Conservation (phyloP, 805 yeast genomes). For the Kuraishia borneana region DNA sequence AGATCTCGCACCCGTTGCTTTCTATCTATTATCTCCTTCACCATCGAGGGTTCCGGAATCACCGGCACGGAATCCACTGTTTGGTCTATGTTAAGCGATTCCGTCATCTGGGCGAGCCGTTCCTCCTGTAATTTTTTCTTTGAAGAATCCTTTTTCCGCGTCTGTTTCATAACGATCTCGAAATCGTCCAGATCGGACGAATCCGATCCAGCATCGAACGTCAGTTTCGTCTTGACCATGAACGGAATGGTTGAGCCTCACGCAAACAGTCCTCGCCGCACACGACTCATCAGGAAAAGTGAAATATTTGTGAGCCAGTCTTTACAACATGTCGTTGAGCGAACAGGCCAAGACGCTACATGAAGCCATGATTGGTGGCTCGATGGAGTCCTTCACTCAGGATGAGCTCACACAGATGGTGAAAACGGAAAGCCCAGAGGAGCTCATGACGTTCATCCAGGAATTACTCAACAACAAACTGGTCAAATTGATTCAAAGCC, state of each 20-base stretch:
- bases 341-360: slow-evolving; percentile 50
- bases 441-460: slow-evolving; percentile 31
- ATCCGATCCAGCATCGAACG: neutral
- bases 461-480: slow-evolving; percentile 36
- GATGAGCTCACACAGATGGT: slow-evolving; percentile 48
- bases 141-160: neutral
- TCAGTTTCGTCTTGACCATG: no score
- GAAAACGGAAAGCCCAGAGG: slow-evolving; percentile 26
- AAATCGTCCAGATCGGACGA: slow-evolving; percentile 1
- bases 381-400: slow-evolving; percentile 43
- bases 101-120: slow-evolving; percentile 1
- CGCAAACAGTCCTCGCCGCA: no score
- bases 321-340: slow-evolving; percentile 18
- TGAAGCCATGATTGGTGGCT: slow-evolving; percentile 55
- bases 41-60: slow-evolving; percentile 8
- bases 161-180: neutral
- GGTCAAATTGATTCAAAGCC: slow-evolving; percentile 57
- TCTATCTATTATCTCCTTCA: slow-evolving; percentile 13
- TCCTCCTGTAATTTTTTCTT: slow-evolving; percentile 2
- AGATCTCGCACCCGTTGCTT: slow-evolving; percentile 6
- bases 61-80: slow-evolving; percentile 1
- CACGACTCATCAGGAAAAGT: no score
- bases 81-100: neutral
- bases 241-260: no score
- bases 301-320: no score